Evolutionary conservation across 83 land plant species (phyloP), one percentile per base, ranked within the genome.

Genomic region (Larix sibirica): DNA sequence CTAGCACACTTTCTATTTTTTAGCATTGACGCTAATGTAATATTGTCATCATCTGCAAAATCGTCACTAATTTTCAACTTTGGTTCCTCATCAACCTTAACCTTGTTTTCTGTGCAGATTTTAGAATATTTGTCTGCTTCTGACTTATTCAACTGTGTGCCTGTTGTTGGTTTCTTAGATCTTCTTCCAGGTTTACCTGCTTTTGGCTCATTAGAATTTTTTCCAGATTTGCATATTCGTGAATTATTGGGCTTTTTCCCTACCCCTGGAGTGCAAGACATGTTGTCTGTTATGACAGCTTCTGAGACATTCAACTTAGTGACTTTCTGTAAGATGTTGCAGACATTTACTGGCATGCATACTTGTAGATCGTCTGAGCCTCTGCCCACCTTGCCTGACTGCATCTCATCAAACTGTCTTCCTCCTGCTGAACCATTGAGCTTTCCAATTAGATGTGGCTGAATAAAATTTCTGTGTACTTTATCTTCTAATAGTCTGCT

Each of bases 1-100:
- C 4, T 9, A 38, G 54, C 20, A 20, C 77, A 23, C 21, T 42
- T 73, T 8, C 77, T 73, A 73, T 73, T 73, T 73, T 42, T 73
- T 8, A 73, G 50, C 20, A 73, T 73, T 42, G 77, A 73, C 0
- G 77, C 77, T 38, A 73, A 47, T 42, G 77, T 73, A 40, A 42
- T 40, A 3, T 73, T 73, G 77, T 73, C 77, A 73, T 73, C 77
- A 40, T 73, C 77, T 42, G 44, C 44, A n/a, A 73, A 20, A 73
- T 42, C 21, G 16, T 36, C 38, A 40, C 40, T 2, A 31, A 20
- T 69, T 69, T 69, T 69, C 18, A 17, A 3, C 33, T 69, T 69
- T 31, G 44, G 40, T 73, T 73, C 42, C 40, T 36, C 42, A 10
- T 73, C 77, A 73, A 73, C 21, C 50, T 38, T 44, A 9, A 7